Conservation (phyloP, 441 rosid genomes). For the Aquilaria agallochum region DNA sequence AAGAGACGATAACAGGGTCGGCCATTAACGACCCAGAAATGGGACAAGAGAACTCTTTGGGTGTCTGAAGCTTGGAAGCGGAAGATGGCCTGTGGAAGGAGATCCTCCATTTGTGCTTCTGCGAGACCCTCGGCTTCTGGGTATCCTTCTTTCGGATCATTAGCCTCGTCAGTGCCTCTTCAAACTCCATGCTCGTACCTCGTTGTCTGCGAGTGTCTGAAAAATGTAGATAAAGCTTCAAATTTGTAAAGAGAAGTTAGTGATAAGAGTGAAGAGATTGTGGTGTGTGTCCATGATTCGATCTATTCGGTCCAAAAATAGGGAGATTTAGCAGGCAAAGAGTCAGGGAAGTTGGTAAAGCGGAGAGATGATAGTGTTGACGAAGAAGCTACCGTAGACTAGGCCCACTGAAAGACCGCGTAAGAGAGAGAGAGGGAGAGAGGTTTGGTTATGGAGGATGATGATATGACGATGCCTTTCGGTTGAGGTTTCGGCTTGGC, state of each 20-base stretch:
- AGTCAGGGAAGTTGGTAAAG: neutral
- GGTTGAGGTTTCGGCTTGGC: neutral
- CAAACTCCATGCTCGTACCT: slow-evolving; percentile 48
- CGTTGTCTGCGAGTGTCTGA: neutral
- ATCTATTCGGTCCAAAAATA: slow-evolving; percentile 12
- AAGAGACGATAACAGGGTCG: slow-evolving; percentile 84
- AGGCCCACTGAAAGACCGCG: neutral
- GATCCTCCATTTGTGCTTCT: slow-evolving; percentile 45
- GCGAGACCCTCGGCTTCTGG: neutral
- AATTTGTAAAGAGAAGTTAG: neutral
- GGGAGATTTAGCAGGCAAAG: neutral
- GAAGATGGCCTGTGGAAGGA: slow-evolving; percentile 38
- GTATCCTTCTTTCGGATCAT: slow-evolving; percentile 17
- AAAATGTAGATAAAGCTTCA: neutral
- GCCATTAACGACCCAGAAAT: slow-evolving; percentile 70
- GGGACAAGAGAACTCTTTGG: slow-evolving; percentile 70
- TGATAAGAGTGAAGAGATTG: neutral
- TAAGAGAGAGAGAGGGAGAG: neutral
- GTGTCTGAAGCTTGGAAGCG: slow-evolving; percentile 19
- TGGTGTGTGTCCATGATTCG: slow-evolving; percentile 21
- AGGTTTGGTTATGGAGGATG: neutral
- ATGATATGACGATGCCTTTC: neutral
- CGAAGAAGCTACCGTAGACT: neutral
- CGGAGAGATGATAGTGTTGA: slow-evolving; percentile 5
- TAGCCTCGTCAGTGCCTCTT: slow-evolving; percentile 49